phyloP scores from a whole-genome alignment of 345 rosid genomes.

The Eucalyptus tenuipes region DNA sequence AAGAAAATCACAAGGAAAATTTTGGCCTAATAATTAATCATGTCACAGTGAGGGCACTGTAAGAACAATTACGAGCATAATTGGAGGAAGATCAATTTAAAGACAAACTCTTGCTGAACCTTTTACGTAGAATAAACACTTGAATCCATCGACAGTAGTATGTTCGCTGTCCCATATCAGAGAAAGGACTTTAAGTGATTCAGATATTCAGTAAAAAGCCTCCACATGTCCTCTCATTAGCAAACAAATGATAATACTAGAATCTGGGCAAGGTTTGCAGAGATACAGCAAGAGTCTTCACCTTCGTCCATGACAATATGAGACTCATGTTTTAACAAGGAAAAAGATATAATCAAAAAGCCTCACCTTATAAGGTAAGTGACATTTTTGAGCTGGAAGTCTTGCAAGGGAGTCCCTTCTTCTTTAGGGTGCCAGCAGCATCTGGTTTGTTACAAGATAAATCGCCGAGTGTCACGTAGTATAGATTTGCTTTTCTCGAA shows the following conservation, averaged over 20 bases:
- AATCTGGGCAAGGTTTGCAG: not conserved
- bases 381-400: constrained; percentile 42
- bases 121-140: constrained; percentile 46
- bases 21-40: not conserved
- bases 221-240: not conserved
- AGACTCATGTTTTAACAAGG: not conserved
- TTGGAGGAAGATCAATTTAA: constrained; percentile 41
- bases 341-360: not conserved
- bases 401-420: constrained; percentile 56
- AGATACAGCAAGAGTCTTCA: not conserved
- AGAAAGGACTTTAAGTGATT: not conserved
- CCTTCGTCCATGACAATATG: not conserved
- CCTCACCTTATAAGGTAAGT: constrained; percentile 74
- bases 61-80: constrained; percentile 30
- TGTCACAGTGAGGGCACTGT: not conserved
- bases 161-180: constrained; percentile 48
- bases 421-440: constrained; percentile 37
- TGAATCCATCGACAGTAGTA: constrained; percentile 45
- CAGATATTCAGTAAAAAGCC: not conserved
- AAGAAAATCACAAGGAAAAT: not conserved
- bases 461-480: not conserved
- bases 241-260: not conserved
- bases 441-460: not conserved
- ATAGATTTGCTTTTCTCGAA: not conserved
- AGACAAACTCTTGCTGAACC: constrained; percentile 51